Base-by-base conservation (phyloP, 2,329 filamentous ascomycete genomes). In the Nemania diffusa region DNA sequence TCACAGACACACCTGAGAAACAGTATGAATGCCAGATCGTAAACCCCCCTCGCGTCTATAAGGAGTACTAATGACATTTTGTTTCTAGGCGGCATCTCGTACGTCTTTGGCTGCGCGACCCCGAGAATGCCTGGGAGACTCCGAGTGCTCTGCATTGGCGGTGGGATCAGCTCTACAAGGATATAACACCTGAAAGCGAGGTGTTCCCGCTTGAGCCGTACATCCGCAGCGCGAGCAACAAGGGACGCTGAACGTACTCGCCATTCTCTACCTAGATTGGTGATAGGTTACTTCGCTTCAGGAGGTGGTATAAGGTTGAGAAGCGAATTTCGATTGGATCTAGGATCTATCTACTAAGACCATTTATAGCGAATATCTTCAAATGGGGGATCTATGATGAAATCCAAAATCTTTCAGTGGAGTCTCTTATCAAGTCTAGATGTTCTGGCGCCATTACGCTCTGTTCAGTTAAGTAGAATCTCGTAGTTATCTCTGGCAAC, bases 401-500 rank as follows among this genome's bases (percentile, higher is more conserved):
- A 56, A 60, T 17, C 32, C 9, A n/a, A 51, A 57, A 40, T 34
- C 48, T 52, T 20, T 32, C 17, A 2, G n/a, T 56, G 2, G 37
- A 24, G n/a, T 27, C 40, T 56, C 34, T 62, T 52, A 64, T 52
- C n/a, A 22, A 37, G 15, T 29, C 42, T n/a, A 24, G 27, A 53
- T 22, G 44, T n/a, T 56, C 17, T 37, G 26, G 37, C 15, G n/a
- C 7, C 17, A 34, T 26, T 9, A 32, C 46, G 7, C 57, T 56
- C 26, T 15, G 15, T 70, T 74, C 80, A 84, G 60, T 79, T 77
- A 55, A 93, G 81, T 69, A 92, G 73, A 73, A 94, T 92, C 73
- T 92, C 89, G 72, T 92, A 92, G 1, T 90, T 90, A 70, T 91
- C 90, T 76, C 88, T 87, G 56, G 84, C 86, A 60, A 92, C 92